These are phyloP conservation scores for Bjerkandera adusta DNA, from an alignment of 1,284 basidiomycete genomes.

Conservation along the genomic window DNA sequence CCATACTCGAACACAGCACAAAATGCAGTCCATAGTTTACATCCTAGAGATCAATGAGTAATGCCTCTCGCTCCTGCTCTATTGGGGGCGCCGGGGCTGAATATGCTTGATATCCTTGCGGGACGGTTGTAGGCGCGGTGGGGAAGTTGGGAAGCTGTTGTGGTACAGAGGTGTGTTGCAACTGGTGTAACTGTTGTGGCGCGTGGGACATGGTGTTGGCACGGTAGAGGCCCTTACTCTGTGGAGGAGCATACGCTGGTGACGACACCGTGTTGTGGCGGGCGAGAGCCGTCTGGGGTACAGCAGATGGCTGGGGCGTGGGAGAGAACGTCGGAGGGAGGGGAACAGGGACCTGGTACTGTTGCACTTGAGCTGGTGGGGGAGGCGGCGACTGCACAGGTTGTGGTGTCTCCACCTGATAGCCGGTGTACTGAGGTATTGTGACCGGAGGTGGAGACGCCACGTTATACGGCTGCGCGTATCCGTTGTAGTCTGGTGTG, in stretches of 20 bases:
- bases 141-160: constrained; percentile 62
- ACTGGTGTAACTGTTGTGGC: constrained; percentile 33
- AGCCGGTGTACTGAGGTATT: constrained; percentile 11
- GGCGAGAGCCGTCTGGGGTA: constrained; percentile 26
- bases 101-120: constrained; percentile 54
- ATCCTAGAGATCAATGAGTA: constrained; percentile 72
- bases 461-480: constrained; percentile 13
- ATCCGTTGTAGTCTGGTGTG: background rate
- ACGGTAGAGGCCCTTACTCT: constrained; percentile 16
- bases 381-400: constrained; percentile 18
- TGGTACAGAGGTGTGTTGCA: constrained; percentile 31
- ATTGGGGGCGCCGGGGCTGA: constrained; percentile 42
- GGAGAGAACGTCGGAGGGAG: constrained; percentile 15
- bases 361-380: constrained; percentile 27
- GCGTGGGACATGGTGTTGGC: constrained; percentile 27
- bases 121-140: constrained; percentile 61
- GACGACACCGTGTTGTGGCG: constrained; percentile 43
- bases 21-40: constrained; percentile 3
- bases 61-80: constrained; percentile 73
- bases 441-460: constrained; percentile 21
- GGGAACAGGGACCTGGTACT: constrained; percentile 16
- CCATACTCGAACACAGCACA: too few species aligned
- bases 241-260: constrained; percentile 17
- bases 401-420: background rate
- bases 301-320: constrained; percentile 11